A percentile compares a stretch with the other conserved stretches of the same genome.
These are phyloP conservation scores for Akanthomyces dipterigenus DNA, from an alignment of 2,329 filamentous ascomycete genomes.

Conservation along the genomic window DNA sequence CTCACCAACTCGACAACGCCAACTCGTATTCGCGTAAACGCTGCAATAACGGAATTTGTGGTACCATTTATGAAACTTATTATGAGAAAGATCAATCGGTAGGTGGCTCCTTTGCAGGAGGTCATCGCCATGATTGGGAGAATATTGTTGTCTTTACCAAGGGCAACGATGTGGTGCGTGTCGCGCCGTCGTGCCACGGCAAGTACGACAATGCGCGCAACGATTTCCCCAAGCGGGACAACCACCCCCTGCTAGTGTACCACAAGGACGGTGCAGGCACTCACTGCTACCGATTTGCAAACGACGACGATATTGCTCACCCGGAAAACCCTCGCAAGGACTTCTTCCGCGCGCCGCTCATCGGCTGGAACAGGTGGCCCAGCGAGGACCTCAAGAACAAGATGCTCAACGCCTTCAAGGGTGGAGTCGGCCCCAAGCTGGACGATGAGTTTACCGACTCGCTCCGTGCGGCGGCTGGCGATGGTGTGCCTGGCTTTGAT, in stretches of 20 bases:
- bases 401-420: slow-evolving; percentile 21
- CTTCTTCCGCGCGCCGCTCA: slow-evolving; percentile 21
- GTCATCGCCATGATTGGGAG: slow-evolving; percentile 38
- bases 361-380: slow-evolving; percentile 25
- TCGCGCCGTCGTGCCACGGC: slow-evolving; percentile 24
- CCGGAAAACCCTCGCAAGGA: slow-evolving; percentile 21
- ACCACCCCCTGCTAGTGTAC: slow-evolving; percentile 20
- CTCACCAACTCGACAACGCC: slow-evolving; percentile 23
- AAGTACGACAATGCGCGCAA: slow-evolving; percentile 20
- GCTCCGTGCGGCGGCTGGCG: slow-evolving; percentile 20
- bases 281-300: slow-evolving; percentile 26
- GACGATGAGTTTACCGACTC: slow-evolving; percentile 21
- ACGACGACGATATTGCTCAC: slow-evolving; percentile 18
- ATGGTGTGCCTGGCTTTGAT: slow-evolving; percentile 22
- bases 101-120: slow-evolving; percentile 23
- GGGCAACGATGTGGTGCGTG: slow-evolving; percentile 20
- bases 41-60: slow-evolving; percentile 28
- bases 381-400: slow-evolving; percentile 18
- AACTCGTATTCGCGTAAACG: slow-evolving; percentile 26
- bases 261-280: slow-evolving; percentile 24
- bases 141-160: slow-evolving; percentile 28
- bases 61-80: slow-evolving; percentile 31
- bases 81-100: slow-evolving; percentile 38
- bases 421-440: slow-evolving; percentile 24
- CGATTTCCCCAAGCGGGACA: slow-evolving; percentile 17